These are phyloP conservation scores for Orbilia javanica DNA, from an alignment of 2,329 filamentous ascomycete species.

Conservation along the genomic window DNA sequence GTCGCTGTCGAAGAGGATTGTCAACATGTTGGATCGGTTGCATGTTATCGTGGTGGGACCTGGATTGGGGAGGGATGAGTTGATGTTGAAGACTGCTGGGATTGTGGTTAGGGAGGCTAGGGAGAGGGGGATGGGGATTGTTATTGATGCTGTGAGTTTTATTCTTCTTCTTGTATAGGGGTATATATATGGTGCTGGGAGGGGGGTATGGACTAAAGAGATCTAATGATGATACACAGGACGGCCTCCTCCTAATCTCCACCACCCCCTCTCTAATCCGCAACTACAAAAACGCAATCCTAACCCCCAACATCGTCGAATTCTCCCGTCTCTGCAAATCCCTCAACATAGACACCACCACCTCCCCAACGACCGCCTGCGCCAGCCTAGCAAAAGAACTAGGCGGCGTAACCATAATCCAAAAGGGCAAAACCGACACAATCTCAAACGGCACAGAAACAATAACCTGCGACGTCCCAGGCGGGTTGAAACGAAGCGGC, in stretches of 20 bases:
- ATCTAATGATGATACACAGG: conserved; percentile 65
- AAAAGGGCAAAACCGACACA: conserved; percentile 86
- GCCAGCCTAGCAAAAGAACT: conserved; percentile 79
- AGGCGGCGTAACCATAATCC: conserved; percentile 88
- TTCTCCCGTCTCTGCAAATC: conserved; percentile 84
- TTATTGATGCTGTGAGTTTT: conserved; percentile 77
- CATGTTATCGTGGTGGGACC: conserved; percentile 95
- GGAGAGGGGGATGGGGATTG: conserved; percentile 78
- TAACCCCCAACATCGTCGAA: conserved; percentile 96
- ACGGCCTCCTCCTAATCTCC: conserved; percentile 84
- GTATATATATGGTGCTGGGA: neutral
- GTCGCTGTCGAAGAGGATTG: conserved; percentile 76
- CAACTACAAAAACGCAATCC: conserved; percentile 84
- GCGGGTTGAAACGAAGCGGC: conserved; percentile 88
- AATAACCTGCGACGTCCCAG: conserved; percentile 80
- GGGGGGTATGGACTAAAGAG: neutral
- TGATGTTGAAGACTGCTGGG: conserved; percentile 89
- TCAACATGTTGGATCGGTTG: conserved; percentile 84
- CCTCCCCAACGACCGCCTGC: conserved; percentile 70
- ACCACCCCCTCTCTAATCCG: conserved; percentile 80
- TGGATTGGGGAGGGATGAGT: conserved; percentile 85
- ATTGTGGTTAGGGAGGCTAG: conserved; percentile 83
- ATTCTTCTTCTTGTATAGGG: neutral
- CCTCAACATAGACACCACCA: conserved; percentile 74
- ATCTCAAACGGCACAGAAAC: conserved; percentile 84